Conservation (phyloP, 164 flowering plant species). For the Nymphaea colorata region DNA sequence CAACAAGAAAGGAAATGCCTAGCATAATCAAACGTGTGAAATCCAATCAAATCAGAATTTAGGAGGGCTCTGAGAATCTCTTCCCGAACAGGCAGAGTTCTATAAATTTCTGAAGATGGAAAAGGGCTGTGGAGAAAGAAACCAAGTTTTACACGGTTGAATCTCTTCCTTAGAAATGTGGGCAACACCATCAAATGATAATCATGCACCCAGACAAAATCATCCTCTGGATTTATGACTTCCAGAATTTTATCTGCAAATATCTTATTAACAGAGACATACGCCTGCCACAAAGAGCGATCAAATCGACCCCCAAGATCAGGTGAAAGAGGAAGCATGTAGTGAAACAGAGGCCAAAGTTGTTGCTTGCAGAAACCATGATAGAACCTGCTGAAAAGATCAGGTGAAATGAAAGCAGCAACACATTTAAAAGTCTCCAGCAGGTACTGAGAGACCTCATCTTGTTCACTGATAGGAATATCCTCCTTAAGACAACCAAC, state of each 20-base stretch:
- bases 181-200: constrained; percentile 73
- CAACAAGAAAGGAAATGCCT: constrained; percentile 67
- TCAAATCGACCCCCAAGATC: constrained; percentile 60
- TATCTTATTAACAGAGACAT: constrained; percentile 63
- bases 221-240: constrained; percentile 70
- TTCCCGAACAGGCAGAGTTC: constrained; percentile 59
- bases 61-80: constrained; percentile 49
- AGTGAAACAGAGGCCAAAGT: constrained; percentile 66
- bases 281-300: constrained; percentile 52
- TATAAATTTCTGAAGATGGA: constrained; percentile 49
- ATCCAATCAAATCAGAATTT: constrained; percentile 66
- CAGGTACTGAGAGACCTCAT: constrained; percentile 54
- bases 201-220: constrained; percentile 68
- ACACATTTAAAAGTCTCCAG: constrained; percentile 60
- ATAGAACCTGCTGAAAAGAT: constrained; percentile 36
- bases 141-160: constrained; percentile 57
- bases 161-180: constrained; percentile 63
- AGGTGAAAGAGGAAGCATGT: constrained; percentile 65
- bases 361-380: constrained; percentile 74
- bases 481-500: constrained; percentile 62
- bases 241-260: constrained; percentile 72
- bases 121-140: constrained; percentile 66
- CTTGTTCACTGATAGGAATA: constrained; percentile 44
- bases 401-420: constrained; percentile 50
- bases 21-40: constrained; percentile 70